Conservation (phyloP, 139 green algal genomes). For the Parachlorella kessleri region DNA sequence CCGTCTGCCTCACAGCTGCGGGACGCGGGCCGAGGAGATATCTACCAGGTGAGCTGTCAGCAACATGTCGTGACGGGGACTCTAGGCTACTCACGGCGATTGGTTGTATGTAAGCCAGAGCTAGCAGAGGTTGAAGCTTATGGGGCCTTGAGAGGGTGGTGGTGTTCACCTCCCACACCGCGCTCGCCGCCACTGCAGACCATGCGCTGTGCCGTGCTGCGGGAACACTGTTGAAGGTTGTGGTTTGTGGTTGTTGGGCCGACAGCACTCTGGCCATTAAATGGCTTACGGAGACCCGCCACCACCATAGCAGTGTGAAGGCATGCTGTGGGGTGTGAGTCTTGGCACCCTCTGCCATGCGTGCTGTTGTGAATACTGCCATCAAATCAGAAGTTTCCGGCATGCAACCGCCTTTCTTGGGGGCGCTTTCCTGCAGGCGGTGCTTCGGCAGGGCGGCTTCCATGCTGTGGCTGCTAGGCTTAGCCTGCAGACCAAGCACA, state of each 20-base stretch:
- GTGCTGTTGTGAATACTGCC: background rate
- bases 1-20: constrained; percentile 19
- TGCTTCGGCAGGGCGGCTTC: constrained; percentile 15
- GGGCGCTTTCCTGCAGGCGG: background rate
- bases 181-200: background rate
- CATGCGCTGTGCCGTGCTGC: background rate
- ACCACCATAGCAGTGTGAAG: background rate
- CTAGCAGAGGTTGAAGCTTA: too few relatives aligned
- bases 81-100: too few relatives aligned
- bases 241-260: background rate
- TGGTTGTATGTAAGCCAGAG: background rate
- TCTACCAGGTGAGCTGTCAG: constrained; percentile 5
- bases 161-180: too few relatives aligned
- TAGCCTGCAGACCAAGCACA: constrained; percentile 4
- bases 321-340: background rate
- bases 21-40: constrained; percentile 10
- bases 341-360: background rate
- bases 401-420: background rate
- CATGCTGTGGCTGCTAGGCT: background rate
- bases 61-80: background rate
- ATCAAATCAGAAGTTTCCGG: too few relatives aligned
- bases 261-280: background rate
- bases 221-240: background rate
- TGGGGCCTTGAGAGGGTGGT: background rate
- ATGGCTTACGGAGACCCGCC: background rate